Conservation (phyloP, 2,329 filamentous ascomycete genomes). For the Colletotrichum karsti region DNA sequence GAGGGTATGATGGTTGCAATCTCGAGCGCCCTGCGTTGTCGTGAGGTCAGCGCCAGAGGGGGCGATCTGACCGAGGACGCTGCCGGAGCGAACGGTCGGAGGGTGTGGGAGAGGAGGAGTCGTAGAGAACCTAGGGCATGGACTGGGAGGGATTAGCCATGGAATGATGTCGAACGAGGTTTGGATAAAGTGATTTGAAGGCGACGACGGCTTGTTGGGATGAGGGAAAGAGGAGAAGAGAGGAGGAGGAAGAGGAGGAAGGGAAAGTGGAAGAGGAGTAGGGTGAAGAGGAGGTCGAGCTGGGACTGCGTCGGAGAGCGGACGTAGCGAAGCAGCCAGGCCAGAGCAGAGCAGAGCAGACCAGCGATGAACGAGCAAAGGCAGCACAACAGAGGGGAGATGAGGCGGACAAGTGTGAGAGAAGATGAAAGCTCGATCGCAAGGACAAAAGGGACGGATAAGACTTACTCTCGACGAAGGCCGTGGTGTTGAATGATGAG, state of each 20-base stretch:
- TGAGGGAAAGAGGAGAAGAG: constrained; percentile 11
- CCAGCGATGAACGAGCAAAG: neutral
- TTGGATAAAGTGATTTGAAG: neutral
- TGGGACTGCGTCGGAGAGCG: constrained; percentile 20
- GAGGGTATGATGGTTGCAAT: neutral
- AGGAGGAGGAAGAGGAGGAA: constrained; percentile 2
- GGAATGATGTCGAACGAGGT: neutral
- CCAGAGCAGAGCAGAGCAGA: neutral
- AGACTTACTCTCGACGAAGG: constrained; percentile 47
- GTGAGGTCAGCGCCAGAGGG: constrained; percentile 26
- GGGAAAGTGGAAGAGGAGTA: constrained; percentile 19
- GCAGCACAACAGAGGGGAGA: neutral
- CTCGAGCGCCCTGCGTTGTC: constrained; percentile 10
- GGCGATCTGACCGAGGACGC: constrained; percentile 29
- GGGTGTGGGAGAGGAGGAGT: constrained; percentile 11
- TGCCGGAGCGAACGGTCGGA: constrained; percentile 29
- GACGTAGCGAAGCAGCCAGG: constrained; percentile 16
- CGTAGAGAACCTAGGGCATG: constrained; percentile 16
- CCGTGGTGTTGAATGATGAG: constrained; percentile 41
- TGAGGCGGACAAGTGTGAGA: constrained; percentile 28
- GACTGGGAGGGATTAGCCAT: constrained; percentile 24
- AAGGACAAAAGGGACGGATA: constrained; percentile 41
- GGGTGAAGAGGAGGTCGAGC: constrained; percentile 27
- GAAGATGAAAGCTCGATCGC: constrained; percentile 43
- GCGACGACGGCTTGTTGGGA: constrained; percentile 5